A percentile compares a stretch with the other conserved stretches of the same genome.
Evolutionary conservation across 345 rosid genomes (phyloP).

Genomic region (Theobroma cacao): DNA sequence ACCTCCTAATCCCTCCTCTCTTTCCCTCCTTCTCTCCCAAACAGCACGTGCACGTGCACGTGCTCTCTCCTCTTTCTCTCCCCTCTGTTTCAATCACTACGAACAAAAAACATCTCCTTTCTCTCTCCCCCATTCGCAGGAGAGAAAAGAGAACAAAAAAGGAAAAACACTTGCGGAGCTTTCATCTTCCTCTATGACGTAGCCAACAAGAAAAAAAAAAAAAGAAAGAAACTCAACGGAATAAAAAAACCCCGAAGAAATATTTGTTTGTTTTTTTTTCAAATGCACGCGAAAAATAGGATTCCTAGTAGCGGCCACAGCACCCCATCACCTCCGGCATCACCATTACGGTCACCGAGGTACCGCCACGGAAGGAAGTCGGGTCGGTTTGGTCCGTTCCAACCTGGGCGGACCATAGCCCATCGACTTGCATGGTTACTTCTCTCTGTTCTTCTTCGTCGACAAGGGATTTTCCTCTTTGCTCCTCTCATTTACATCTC

Average conservation of each 20-base stretch:
- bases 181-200: constrained; percentile 8
- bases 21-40: background rate
- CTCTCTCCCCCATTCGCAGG: constrained; percentile 3
- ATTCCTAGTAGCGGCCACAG: constrained; percentile 89
- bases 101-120: background rate
- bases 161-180: background rate
- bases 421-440: constrained; percentile 87
- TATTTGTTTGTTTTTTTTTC: background rate
- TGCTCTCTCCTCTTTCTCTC: background rate
- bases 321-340: constrained; percentile 95
- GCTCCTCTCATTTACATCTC: constrained; percentile 93
- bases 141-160: background rate
- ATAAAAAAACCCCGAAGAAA: background rate
- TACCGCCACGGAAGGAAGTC: constrained; percentile 69
- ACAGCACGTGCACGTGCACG: constrained; percentile 21
- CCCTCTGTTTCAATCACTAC: constrained; percentile 7
- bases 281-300: constrained; percentile 83
- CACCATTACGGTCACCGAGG: constrained; percentile 90
- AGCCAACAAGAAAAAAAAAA: background rate
- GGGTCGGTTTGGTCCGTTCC: constrained; percentile 47
- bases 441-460: constrained; percentile 84
- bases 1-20: background rate
- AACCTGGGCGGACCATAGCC: constrained; percentile 53
- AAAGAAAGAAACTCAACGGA: background rate
- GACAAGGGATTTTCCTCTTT: constrained; percentile 88